A percentile compares a stretch with the other conserved stretches of the same genome.
Conservation (phyloP, 495 filamentous ascomycete species). For the Aspergillus indologenus region DNA sequence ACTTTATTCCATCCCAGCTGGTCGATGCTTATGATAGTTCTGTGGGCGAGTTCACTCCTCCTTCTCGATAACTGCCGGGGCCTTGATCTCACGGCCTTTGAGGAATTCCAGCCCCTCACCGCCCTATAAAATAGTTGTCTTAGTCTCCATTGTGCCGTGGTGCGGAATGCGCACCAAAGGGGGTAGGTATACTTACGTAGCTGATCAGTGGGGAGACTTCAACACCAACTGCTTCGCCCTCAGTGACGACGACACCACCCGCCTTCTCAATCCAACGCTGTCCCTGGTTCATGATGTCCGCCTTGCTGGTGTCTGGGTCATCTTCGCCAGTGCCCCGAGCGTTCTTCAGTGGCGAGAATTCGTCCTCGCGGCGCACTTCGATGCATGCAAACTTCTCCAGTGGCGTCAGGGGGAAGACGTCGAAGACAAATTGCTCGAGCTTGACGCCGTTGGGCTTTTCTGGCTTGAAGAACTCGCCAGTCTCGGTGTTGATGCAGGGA, state of each 20-base stretch:
- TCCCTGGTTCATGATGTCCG: slow-evolving; percentile 87
- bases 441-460: slow-evolving; percentile 97
- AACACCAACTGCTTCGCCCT: slow-evolving; percentile 64
- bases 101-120: slow-evolving; percentile 86
- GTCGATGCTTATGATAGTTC: not conserved
- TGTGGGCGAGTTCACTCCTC: slow-evolving; percentile 44
- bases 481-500: slow-evolving; percentile 71
- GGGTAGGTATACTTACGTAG: slow-evolving; percentile 69
- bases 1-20: not conserved
- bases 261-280: slow-evolving; percentile 76
- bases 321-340: slow-evolving; percentile 87
- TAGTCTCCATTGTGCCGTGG: slow-evolving; percentile 25
- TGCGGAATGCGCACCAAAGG: slow-evolving; percentile 16
- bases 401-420: slow-evolving; percentile 88
- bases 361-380: slow-evolving; percentile 94
- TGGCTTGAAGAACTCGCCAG: slow-evolving; percentile 78
- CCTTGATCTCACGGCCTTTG: slow-evolving; percentile 69
- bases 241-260: slow-evolving; percentile 73
- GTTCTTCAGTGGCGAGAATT: slow-evolving; percentile 99
- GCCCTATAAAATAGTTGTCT: slow-evolving; percentile 49
- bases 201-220: slow-evolving; percentile 92
- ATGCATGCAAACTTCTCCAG: slow-evolving; percentile 89
- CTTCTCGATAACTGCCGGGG: slow-evolving; percentile 73
- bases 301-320: slow-evolving; percentile 86
- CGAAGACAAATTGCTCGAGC: slow-evolving; percentile 98